Conservation (phyloP, 73 alveolate genomes). For the Diophrys appendiculata region DNA sequence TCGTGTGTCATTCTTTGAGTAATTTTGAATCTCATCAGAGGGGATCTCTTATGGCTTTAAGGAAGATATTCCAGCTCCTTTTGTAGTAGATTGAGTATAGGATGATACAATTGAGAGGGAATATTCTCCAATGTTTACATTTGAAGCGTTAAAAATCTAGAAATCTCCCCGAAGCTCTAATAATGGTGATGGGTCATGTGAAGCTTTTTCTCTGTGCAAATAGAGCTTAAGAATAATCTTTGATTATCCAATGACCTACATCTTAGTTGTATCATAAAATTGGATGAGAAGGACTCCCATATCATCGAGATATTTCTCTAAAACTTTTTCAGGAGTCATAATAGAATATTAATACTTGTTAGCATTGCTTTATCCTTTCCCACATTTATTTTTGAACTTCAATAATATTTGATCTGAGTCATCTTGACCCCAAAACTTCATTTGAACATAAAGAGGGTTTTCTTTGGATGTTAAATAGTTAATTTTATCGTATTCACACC, state of each 20-base stretch:
- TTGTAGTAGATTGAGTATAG: not conserved
- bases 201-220: slow-evolving; percentile 36
- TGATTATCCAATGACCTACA: slow-evolving; percentile 40
- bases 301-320: slow-evolving; percentile 53
- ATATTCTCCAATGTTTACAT: slow-evolving; percentile 44
- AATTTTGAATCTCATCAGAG: not conserved
- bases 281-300: slow-evolving; percentile 53
- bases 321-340: slow-evolving; percentile 46
- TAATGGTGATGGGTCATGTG: slow-evolving; percentile 26
- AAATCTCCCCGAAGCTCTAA: slow-evolving; percentile 51
- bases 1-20: not conserved
- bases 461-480: slow-evolving; percentile 30
- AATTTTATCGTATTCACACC: slow-evolving; percentile 42
- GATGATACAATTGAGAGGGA: slow-evolving; percentile 26
- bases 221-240: slow-evolving; percentile 51
- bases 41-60: not conserved
- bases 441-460: not conserved
- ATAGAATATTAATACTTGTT: slow-evolving; percentile 39
- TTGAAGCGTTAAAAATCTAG: not conserved
- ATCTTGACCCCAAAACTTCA: slow-evolving; percentile 59
- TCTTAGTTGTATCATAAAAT: slow-evolving; percentile 32
- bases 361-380: slow-evolving; percentile 23
- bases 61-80: not conserved
- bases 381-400: slow-evolving; percentile 27
- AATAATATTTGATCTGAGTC: slow-evolving; percentile 20